Evolutionary conservation across 2,329 filamentous ascomycete genomes (phyloP), one percentile per base, ranked within the genome.

Genomic region (Cephalotrichum gorgonifer): DNA sequence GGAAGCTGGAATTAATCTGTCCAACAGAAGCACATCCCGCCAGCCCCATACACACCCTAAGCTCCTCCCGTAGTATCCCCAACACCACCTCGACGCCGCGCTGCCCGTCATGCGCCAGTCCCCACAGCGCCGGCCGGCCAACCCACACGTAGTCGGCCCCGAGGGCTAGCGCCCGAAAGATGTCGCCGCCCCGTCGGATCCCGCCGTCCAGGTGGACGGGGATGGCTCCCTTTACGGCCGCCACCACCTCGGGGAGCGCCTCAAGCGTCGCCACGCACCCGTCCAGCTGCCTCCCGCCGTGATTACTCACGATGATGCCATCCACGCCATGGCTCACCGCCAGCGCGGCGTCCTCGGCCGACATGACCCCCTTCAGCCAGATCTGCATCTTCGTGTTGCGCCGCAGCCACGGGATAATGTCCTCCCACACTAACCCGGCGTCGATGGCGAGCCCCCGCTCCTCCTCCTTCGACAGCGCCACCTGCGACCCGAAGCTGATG

Each of bases 301-400:
- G 85, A 55, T 88, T 88, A 15, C 73, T 78, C 2, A 88, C 68
- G 1, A 87, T 72, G 43, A 88, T 84, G 0, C 79, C 84, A 54
- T 87, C 77, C 2, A 78, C 75, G 0, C 79, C 82, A 12, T 71
- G 57, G 47, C 83, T 71, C 31, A 81, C 71, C 2, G 79, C 79
- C 54, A 68, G 71, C 48, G 71, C 67, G 14, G 83, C 83, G 61
- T 88, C 84, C 35, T 70, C 68, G 3, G 12, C 9, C 3, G 3
- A 4, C 3, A 5, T 14, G 33, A 38, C 20, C 5, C 33, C 33
- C 33, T 38, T 38, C 3, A 38, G 12, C 3, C 3, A 3, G n/a
- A 38, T 3, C 3, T 3, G 33, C 9, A 38, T n/a, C 7, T 4
- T 17, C 7, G 33, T 38, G 2, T 4, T 8, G 33, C 33, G 3